These are phyloP conservation scores for Clohesyomyces aquaticus DNA, from an alignment of 495 filamentous ascomycete species.

Conservation along the genomic window DNA sequence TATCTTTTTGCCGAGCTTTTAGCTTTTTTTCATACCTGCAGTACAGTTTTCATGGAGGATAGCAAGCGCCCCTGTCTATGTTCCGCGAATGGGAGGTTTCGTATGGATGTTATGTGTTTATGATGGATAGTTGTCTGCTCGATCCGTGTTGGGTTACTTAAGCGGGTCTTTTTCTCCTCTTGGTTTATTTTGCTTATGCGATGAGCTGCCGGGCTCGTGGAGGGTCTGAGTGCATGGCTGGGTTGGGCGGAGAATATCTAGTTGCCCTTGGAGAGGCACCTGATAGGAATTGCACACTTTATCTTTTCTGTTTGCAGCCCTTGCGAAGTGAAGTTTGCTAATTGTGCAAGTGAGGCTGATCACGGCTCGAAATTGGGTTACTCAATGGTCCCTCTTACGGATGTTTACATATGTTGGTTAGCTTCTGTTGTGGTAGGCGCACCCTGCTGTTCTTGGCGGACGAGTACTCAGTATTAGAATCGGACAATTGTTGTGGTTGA, in stretches of 20 bases:
- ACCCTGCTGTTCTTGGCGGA: too few species aligned
- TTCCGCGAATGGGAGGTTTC: not conserved
- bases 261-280: not conserved
- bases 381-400: too few species aligned
- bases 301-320: not conserved
- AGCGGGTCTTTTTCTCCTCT: too few species aligned
- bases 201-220: too few species aligned
- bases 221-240: not conserved
- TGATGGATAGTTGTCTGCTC: not conserved
- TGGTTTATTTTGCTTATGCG: too few species aligned
- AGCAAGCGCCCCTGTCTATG: not conserved
- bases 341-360: too few species aligned
- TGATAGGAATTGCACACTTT: not conserved
- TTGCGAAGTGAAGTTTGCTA: too few species aligned
- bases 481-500: too few species aligned
- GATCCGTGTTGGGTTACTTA: not conserved
- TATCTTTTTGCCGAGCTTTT: not conserved
- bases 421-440: too few species aligned
- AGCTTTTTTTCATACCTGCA: not conserved
- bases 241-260: slow-evolving; percentile 2
- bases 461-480: too few species aligned
- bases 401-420: too few species aligned
- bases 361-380: too few species aligned
- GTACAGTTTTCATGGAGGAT: slow-evolving; percentile 3
- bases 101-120: not conserved